Evolutionary conservation across 306 rosid genomes (phyloP), one percentile per base, ranked within the genome.

Genomic region (Crataegus laevigata): DNA sequence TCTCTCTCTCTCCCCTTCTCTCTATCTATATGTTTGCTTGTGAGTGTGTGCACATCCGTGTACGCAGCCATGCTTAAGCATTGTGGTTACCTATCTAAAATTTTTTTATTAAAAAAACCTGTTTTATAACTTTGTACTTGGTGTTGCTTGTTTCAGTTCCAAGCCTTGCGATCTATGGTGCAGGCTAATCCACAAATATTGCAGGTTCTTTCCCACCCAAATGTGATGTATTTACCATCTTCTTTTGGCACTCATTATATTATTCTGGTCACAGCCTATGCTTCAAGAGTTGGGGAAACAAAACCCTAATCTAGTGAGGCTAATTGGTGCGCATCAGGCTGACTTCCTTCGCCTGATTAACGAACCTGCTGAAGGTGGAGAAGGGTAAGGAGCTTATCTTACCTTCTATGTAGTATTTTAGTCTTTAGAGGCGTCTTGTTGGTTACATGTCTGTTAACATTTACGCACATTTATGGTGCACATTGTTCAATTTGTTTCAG

Each of bases 241-340:
- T 50, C 66, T 19, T 19, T 30, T 68, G 54, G 17, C 57, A 47
- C 71, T 63, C 54, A 77, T 61, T 75, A 70, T 79, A 25, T 63
- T 78, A 34, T 55, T 76, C n/a, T 80, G 83, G 57, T 69, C 80
- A 75, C 89, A 94, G 97, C 97, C 98, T 74, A 94, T 94, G 97
- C 96, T 94, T 76, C 98, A 91, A 75, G 98, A 91, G 84, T 89
- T 94, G 63, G 98, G 97, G 68, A 94, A 91, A 82, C 98, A 94
- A 83, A 94, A 94, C 84, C 98, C 97, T 75, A 91, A 91, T 63
- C 93, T 94, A 26, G 89, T 91, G 91, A 84, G 97, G 74, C 80
- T 91, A 84, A 94, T 94, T 79, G 91, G 83, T 77, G 93, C 91
- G 67, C 97, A 94, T 83, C 97, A 87, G 73, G 89, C 92, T 69